Evolutionary conservation across 495 filamentous ascomycete genomes (phyloP).

Genomic region (Lineolata rhizophorae): DNA sequence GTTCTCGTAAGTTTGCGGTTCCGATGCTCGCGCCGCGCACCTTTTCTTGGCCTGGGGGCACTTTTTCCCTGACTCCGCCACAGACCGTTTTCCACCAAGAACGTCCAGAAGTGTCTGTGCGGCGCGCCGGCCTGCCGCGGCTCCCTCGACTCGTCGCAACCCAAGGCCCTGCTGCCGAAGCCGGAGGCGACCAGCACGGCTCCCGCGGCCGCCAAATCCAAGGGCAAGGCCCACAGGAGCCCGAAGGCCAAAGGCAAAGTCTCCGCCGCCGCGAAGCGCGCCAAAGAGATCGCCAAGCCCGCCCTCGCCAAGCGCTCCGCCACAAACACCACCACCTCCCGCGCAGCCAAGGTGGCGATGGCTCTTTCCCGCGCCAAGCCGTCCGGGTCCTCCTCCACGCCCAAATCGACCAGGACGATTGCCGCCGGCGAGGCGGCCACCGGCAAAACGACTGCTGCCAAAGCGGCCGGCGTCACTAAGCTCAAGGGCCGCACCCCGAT

Average conservation of each 20-base stretch:
- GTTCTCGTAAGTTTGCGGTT: slow-evolving; percentile 66
- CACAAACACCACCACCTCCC: too few species aligned
- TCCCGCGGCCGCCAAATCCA: not conserved
- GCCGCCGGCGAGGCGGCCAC: too few species aligned
- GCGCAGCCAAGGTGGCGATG: too few species aligned
- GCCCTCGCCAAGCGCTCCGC: too few species aligned
- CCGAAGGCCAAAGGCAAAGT: not conserved
- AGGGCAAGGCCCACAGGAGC: not conserved
- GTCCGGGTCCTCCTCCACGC: too few species aligned
- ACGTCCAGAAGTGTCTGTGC: slow-evolving; percentile 21
- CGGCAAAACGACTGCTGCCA: too few species aligned
- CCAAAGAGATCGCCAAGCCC: not conserved
- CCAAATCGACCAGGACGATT: too few species aligned
- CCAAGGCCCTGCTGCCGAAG: too few species aligned
- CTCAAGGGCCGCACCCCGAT: too few species aligned
- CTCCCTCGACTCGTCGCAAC: slow-evolving; percentile 18
- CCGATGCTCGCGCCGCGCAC: too few species aligned
- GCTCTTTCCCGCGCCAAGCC: too few species aligned
- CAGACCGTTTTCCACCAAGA: slow-evolving; percentile 20
- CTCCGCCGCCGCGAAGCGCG: not conserved
- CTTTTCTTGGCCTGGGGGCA: slow-evolving; percentile 3
- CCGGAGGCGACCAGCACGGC: slow-evolving; percentile 7
- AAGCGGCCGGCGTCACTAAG: too few species aligned
- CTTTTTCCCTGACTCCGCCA: not conserved
- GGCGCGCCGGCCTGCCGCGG: slow-evolving; percentile 23